A percentile compares a stretch with the other conserved stretches of the same genome.
These are phyloP conservation scores for Hirschioporus abietinus DNA, from an alignment of 768 basidiomycete genomes.

Conservation along the genomic window DNA sequence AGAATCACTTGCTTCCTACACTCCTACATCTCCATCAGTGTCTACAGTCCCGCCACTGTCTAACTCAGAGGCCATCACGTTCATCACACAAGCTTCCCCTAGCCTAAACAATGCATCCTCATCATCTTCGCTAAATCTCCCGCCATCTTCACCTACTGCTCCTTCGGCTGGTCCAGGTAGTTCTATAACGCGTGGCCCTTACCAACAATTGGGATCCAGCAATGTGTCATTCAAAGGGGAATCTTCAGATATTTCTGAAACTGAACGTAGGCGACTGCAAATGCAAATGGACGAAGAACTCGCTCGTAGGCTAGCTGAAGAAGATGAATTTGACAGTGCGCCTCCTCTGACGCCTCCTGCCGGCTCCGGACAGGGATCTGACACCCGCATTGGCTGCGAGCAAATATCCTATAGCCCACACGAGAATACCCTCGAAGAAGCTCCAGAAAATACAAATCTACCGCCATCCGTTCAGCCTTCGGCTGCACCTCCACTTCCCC, in stretches of 20 bases:
- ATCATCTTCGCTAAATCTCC: neutral
- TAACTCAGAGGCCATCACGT: neutral
- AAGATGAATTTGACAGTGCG: conserved; percentile 8
- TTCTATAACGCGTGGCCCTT: neutral
- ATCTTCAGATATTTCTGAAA: neutral
- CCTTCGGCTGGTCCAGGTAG: neutral
- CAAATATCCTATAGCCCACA: no score
- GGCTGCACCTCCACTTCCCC: neutral
- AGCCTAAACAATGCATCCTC: neutral
- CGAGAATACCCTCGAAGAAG: neutral
- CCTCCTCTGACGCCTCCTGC: neutral
- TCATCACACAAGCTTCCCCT: neutral
- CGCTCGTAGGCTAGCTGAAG: conserved; percentile 8
- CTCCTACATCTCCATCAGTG: neutral
- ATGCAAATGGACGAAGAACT: conserved; percentile 7
- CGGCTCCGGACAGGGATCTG: neutral
- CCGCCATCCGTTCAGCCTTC: neutral
- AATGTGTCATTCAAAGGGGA: neutral
- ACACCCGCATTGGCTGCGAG: neutral
- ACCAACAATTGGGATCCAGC: neutral
- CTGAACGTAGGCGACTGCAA: neutral
- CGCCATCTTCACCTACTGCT: neutral
- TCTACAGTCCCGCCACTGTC: neutral
- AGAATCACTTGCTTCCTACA: neutral
- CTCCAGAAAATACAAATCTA: neutral